Conservation (phyloP, 2,329 filamentous ascomycete genomes). For the Orbilia brochopaga region DNA sequence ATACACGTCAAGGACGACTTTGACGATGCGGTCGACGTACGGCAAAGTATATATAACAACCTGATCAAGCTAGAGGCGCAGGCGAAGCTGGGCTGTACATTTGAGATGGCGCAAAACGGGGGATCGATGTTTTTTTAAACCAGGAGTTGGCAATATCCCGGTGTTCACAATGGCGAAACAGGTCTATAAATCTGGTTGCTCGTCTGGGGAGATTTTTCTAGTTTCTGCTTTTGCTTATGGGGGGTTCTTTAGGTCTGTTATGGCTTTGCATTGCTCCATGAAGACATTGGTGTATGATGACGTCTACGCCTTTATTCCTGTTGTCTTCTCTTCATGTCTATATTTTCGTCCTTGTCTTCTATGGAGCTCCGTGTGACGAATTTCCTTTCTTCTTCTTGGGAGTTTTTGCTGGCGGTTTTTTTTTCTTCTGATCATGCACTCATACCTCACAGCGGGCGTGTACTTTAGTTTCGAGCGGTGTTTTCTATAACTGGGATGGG, state of each 20-base stretch:
- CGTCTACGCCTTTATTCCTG: too few species aligned
- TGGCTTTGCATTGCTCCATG: background rate
- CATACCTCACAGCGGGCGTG: background rate
- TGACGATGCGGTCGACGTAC: constrained; percentile 70
- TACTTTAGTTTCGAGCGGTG: background rate
- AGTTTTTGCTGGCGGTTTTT: background rate
- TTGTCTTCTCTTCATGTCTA: background rate
- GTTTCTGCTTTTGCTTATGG: background rate
- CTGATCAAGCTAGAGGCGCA: constrained; percentile 68
- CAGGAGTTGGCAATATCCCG: constrained; percentile 4
- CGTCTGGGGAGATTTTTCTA: constrained; percentile 13
- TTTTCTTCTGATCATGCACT: background rate
- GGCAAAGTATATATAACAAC: constrained; percentile 73
- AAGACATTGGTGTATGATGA: too few species aligned
- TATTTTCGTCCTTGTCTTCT: background rate
- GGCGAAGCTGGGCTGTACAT: constrained; percentile 55
- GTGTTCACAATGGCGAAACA: constrained; percentile 1
- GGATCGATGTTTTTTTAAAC: constrained; percentile 54
- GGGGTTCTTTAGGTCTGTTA: background rate
- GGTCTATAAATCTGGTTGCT: background rate
- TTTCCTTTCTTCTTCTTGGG: background rate
- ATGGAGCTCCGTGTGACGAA: background rate
- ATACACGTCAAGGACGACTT: constrained; percentile 94
- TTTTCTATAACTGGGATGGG: background rate
- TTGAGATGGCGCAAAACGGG: constrained; percentile 53